phyloP scores from a whole-genome alignment of 169 alveolate species.

The Eimeria sp. region DNA sequence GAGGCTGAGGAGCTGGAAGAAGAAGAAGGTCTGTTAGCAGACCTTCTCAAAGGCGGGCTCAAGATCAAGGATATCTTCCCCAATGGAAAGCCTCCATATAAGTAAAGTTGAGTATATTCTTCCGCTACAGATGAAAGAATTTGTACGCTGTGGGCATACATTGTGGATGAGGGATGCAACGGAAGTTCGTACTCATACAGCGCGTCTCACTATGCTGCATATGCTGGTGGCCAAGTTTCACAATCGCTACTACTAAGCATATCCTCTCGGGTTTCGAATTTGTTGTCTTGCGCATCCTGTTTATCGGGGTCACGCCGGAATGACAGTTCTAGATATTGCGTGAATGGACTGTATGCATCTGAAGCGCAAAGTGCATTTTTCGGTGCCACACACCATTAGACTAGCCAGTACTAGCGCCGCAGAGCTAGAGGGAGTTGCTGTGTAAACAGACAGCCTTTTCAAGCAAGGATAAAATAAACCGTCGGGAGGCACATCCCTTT shows the following conservation, averaged over 20 bases:
- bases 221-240: background rate
- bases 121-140: background rate
- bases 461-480: too few relatives aligned
- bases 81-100: background rate
- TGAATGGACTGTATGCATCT: too few relatives aligned
- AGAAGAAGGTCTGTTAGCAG: background rate
- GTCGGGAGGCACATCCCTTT: too few relatives aligned
- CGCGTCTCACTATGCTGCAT: background rate
- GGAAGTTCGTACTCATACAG: background rate
- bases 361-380: too few relatives aligned
- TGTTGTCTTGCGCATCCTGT: background rate
- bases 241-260: background rate
- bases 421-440: too few relatives aligned
- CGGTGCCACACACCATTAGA: too few relatives aligned
- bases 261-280: background rate
- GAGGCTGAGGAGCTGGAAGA: background rate
- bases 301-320: background rate
- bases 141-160: background rate
- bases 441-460: too few relatives aligned
- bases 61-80: background rate
- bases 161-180: background rate
- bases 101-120: background rate
- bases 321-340: background rate
- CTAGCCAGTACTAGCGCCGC: too few relatives aligned
- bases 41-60: conserved; percentile 3